phyloP scores from a whole-genome alignment of 768 basidiomycete genomes.

The Naganishia onofrii region DNA sequence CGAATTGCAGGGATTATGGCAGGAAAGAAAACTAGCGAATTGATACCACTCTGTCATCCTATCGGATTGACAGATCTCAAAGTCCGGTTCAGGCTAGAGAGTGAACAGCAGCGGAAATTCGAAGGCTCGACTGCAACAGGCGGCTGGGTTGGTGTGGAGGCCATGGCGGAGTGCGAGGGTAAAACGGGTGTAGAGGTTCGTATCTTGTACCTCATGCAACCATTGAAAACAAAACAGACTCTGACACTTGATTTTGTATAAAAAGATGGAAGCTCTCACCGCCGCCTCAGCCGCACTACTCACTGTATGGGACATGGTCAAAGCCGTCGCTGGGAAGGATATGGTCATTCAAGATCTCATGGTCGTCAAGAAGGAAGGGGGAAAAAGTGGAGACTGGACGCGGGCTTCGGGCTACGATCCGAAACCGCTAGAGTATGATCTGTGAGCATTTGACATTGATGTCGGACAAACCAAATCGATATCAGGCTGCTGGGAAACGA shows the following conservation, averaged over 20 bases:
- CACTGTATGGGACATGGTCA: slow-evolving; percentile 91
- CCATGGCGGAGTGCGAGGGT: slow-evolving; percentile 71
- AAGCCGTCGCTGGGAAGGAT: slow-evolving; percentile 80
- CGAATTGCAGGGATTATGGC: slow-evolving; percentile 86
- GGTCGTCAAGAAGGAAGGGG: slow-evolving; percentile 69
- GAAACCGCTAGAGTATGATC: background rate
- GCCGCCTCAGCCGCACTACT: slow-evolving; percentile 73
- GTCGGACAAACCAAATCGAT: too few relatives aligned
- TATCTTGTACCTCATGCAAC: background rate
- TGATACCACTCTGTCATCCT: slow-evolving; percentile 86
- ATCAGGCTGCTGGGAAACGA: too few relatives aligned
- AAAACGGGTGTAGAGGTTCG: slow-evolving; percentile 68
- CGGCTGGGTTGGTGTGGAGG: slow-evolving; percentile 63
- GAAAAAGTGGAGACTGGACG: slow-evolving; percentile 68
- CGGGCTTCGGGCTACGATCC: slow-evolving; percentile 25
- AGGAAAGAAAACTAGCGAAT: slow-evolving; percentile 73
- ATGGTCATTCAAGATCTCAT: slow-evolving; percentile 72
- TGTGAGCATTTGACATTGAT: background rate
- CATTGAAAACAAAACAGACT: background rate
- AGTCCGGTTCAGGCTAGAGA: slow-evolving; percentile 57
- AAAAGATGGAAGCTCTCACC: slow-evolving; percentile 84
- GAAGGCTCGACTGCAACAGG: slow-evolving; percentile 26
- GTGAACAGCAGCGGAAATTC: slow-evolving; percentile 52
- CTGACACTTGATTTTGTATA: slow-evolving; percentile 15
- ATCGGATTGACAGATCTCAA: slow-evolving; percentile 68